A percentile compares a stretch with the other conserved stretches of the same genome.
phyloP scores from a whole-genome alignment of 2,329 filamentous ascomycete species.

The Ceratocystis papillata region DNA sequence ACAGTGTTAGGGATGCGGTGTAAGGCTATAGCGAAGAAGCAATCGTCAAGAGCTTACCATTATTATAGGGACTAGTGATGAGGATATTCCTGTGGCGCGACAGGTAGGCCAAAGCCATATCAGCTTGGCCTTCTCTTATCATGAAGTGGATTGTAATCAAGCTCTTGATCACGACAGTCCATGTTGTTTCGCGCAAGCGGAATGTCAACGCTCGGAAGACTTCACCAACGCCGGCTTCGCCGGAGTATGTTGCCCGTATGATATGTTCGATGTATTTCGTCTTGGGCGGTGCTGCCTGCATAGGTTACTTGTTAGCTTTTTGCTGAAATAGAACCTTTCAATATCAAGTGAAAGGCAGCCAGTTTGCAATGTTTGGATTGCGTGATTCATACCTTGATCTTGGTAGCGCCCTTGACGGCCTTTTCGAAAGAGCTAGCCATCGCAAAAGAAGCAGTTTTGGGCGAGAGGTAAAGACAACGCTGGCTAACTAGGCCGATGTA shows the following conservation, averaged over 20 bases:
- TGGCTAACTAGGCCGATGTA: conserved; percentile 3
- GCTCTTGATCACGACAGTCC: conserved; percentile 99
- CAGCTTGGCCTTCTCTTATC: conserved; percentile 87
- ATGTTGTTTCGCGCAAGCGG: conserved; percentile 86
- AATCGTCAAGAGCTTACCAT: conserved; percentile 52
- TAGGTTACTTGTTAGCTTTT: conserved; percentile 18
- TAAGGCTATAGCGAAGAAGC: neutral
- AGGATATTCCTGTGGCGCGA: conserved; percentile 72
- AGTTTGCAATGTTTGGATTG: too few relatives aligned
- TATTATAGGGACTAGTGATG: conserved; percentile 81
- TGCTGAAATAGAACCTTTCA: neutral
- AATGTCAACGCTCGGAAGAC: conserved; percentile 87
- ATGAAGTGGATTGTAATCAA: conserved; percentile 93
- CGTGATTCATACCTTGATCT: conserved; percentile 63
- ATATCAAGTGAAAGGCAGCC: neutral
- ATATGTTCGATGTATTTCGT: conserved; percentile 99
- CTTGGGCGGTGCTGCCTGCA: conserved; percentile 65
- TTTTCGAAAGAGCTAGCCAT: conserved; percentile 95
- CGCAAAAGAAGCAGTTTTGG: conserved; percentile 2
- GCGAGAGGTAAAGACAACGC: conserved; percentile 11
- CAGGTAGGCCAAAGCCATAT: conserved; percentile 77
- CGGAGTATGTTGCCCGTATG: conserved; percentile 84
- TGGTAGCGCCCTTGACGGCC: conserved; percentile 96
- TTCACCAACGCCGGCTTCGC: conserved; percentile 88
- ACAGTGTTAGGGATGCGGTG: neutral